Percentiles rank a stretch among this genome's conserved stretches.
These are phyloP conservation scores for Paratinospora sagittata DNA, from an alignment of 164 flowering plant species.

Conservation along the genomic window DNA sequence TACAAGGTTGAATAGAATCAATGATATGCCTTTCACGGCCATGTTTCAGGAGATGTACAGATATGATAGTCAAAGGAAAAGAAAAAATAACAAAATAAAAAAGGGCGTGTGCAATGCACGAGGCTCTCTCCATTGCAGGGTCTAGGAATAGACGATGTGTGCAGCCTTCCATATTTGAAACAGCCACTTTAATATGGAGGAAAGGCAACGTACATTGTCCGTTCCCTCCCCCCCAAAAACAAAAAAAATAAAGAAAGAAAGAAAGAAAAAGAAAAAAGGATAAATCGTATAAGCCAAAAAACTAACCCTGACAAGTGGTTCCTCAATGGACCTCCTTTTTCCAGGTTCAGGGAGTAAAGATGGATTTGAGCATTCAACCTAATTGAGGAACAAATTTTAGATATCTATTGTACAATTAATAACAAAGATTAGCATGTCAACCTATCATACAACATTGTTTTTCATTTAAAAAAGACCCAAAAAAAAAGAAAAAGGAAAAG, in stretches of 20 bases:
- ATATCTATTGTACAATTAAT: not conserved
- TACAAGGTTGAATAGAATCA: conserved; percentile 22
- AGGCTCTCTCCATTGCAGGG: no score
- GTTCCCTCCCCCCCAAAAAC: no score
- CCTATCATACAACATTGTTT: not conserved
- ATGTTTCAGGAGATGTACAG: not conserved
- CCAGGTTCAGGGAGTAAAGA: conserved; percentile 91
- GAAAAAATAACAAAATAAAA: not conserved
- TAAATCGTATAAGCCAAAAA: conserved; percentile 3
- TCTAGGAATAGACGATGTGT: no score
- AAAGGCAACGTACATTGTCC: no score
- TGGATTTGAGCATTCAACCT: conserved; percentile 98
- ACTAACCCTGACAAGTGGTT: conserved; percentile 86
- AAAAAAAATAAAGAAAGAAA: not conserved
- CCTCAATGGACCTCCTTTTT: conserved; percentile 71
- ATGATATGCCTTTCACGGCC: not conserved
- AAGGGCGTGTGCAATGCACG: no score
- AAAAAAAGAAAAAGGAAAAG: no score
- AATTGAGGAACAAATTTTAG: conserved; percentile 14
- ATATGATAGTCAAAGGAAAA: not conserved
- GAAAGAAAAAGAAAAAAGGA: not conserved
- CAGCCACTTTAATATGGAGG: no score
- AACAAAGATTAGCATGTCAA: not conserved
- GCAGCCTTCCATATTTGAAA: no score
- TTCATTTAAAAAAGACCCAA: not conserved